Evolutionary conservation across 2,329 filamentous ascomycete genomes (phyloP), one percentile per base, ranked within the genome.

Genomic region (Botrytis deweyae): DNA sequence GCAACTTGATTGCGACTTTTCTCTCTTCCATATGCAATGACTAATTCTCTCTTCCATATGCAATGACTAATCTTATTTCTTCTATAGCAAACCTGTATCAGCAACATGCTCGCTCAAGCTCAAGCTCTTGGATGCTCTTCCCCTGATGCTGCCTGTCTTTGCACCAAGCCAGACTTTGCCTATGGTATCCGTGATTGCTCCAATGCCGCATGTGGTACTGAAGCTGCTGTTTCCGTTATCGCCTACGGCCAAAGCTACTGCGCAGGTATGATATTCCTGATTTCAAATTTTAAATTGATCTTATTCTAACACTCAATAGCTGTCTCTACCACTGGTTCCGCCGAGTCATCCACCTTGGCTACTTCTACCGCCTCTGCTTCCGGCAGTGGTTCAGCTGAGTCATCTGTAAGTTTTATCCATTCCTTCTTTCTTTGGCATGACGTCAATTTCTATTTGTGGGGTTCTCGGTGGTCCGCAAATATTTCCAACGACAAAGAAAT

Each of bases 111-210:
- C 74, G 74, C 40, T 55, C 81, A 83, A 74, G 83, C 84, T 72
- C 74, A 78, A 66, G 75, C 78, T 33, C 84, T 86, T 75, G 82
- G 82, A 73, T 87, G 85, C 78, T 36, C 52, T 29, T 7, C 76
- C 40, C 29, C 74, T 20, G 84, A 86, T 76, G 75, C 80, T 49
- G 72, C 74, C 70, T 87, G 85, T 82, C 82, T 85, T 74, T 87
- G 85, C 82, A 77, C 74, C n/a, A 81, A 84, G 72, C 74, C 74
- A 52, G 79, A 85, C 81, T 87, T 85, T 76, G 81, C 80, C 73
- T 85, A 83, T 73, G 85, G 85, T 74, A 80, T 87, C 68, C 84
- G 84, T 74, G 85, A 87, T 78, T 87, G 85, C 80, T 81, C 84
- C 73, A 82, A 79, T 73, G 80, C 83, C 77, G 83, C 83, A 49